phyloP scores from a whole-genome alignment of 2,329 filamentous ascomycete genomes.

The Sporothrix schenckii region DNA sequence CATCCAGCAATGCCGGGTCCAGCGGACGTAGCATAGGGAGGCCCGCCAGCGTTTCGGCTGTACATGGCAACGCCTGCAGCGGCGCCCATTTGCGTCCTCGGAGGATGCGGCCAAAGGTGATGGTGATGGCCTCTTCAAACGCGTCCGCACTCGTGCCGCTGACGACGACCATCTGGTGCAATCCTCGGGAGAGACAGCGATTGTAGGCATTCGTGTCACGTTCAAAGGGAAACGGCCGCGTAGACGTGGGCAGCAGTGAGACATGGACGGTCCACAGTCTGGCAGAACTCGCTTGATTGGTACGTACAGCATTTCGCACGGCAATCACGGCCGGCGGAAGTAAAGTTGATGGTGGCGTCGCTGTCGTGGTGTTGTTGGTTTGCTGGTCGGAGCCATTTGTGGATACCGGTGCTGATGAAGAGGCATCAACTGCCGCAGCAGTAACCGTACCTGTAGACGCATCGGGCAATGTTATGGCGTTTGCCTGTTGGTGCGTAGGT shows the following conservation, averaged over 20 bases:
- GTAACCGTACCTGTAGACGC: not conserved
- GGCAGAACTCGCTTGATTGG: conserved; percentile 40
- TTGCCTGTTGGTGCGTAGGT: not conserved
- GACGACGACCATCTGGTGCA: conserved; percentile 61
- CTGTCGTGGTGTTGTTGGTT: not conserved
- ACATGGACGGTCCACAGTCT: conserved; percentile 62
- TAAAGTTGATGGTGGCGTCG: conserved; percentile 3
- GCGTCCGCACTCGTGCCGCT: conserved; percentile 54
- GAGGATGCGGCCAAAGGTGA: conserved; percentile 55
- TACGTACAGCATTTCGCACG: conserved; percentile 1
- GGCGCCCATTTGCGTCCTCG: conserved; percentile 59
- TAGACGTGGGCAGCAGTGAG: conserved; percentile 58
- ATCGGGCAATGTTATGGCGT: not conserved
- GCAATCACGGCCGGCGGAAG: not conserved
- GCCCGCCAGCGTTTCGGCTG: conserved; percentile 57
- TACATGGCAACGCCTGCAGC: conserved; percentile 61
- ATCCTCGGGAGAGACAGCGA: conserved; percentile 61
- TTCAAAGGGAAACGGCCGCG: conserved; percentile 63
- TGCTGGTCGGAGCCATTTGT: not conserved
- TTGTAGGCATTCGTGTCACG: conserved; percentile 65
- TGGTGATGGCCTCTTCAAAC: conserved; percentile 53
- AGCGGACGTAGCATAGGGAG: conserved; percentile 63
- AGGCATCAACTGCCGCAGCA: not conserved
- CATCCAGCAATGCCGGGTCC: conserved; percentile 48
- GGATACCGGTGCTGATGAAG: not conserved